Conservation (phyloP, 495 filamentous ascomycete genomes). For the Lophium mytilinum region DNA sequence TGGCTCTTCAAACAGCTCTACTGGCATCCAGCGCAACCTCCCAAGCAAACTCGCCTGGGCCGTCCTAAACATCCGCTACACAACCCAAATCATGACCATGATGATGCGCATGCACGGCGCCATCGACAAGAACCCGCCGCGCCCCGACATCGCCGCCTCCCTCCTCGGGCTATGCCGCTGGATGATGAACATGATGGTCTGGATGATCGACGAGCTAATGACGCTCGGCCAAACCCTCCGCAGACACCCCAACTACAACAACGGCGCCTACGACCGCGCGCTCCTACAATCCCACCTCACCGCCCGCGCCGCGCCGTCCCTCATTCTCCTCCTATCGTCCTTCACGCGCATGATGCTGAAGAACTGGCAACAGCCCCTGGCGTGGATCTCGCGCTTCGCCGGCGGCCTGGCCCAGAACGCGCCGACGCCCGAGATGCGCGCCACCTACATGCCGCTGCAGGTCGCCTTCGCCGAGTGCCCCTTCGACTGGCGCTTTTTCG, state of each 20-base stretch:
- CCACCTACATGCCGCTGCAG: constrained; percentile 11
- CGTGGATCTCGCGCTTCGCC: constrained; percentile 3
- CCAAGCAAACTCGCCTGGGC: constrained; percentile 66
- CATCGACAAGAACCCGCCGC: constrained; percentile 13
- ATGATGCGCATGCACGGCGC: constrained; percentile 38
- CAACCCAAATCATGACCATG: constrained; percentile 57
- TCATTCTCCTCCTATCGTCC: constrained; percentile 64
- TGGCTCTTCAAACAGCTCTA: constrained; percentile 43
- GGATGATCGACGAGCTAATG: constrained; percentile 60
- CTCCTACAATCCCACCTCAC: constrained; percentile 38
- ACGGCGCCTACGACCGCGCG: constrained; percentile 22
- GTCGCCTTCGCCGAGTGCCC: constrained; percentile 37
- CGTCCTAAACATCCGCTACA: constrained; percentile 62
- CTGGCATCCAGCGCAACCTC: constrained; percentile 46
- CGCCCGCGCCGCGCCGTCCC: constrained; percentile 43
- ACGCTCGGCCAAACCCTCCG: constrained; percentile 50
- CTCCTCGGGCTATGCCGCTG: constrained; percentile 53
- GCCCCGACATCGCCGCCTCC: constrained; percentile 43
- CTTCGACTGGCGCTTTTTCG: constrained; percentile 46
- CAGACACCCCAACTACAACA: constrained; percentile 18
- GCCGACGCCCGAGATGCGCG: constrained; percentile 11
- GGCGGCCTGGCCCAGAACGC: constrained; percentile 13
- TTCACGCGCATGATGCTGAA: constrained; percentile 65
- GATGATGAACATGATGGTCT: constrained; percentile 61
- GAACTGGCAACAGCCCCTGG: constrained; percentile 52